phyloP scores from a whole-genome alignment of 2,329 filamentous ascomycete species.

The Aspergillus clavatus region DNA sequence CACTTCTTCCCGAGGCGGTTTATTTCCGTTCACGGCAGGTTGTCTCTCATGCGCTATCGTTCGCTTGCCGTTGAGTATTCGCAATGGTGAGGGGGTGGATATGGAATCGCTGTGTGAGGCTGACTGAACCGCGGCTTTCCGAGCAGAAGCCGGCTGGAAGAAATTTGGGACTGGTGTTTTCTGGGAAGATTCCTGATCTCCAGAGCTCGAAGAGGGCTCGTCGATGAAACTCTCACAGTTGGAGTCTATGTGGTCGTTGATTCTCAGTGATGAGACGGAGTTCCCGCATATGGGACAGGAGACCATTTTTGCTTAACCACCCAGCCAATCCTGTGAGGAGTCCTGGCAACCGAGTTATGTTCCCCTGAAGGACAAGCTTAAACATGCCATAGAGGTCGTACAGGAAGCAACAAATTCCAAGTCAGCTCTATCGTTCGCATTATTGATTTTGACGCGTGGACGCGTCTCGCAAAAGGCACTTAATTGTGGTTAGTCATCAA shows the following conservation, averaged over 20 bases:
- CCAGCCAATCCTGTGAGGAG: background rate
- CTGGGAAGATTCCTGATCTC: conserved; percentile 32
- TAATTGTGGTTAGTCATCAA: background rate
- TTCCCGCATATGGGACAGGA: conserved; percentile 78
- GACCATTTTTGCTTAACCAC: conserved; percentile 45
- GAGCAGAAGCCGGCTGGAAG: conserved; percentile 50
- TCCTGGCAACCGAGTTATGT: background rate
- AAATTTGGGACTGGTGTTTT: conserved; percentile 47
- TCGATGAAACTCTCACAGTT: conserved; percentile 66
- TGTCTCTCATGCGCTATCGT: conserved; percentile 25
- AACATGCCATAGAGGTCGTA: background rate
- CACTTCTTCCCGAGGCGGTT: conserved; percentile 11
- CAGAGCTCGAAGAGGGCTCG: conserved; percentile 42
- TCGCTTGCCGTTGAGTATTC: conserved; percentile 29
- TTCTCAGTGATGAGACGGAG: conserved; percentile 50
- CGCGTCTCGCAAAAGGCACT: background rate
- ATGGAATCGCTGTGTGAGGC: conserved; percentile 20
- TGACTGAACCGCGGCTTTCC: conserved; percentile 35
- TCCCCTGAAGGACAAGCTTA: background rate
- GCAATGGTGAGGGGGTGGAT: conserved; percentile 22
- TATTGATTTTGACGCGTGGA: background rate
- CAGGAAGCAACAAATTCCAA: background rate
- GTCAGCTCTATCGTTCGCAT: too few species aligned
- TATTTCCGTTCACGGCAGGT: conserved; percentile 20
- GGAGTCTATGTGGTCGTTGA: conserved; percentile 90